A percentile compares a stretch with the other conserved stretches of the same genome.
Conservation (phyloP, 1,284 basidiomycete species). For the Moniliophthora roreri region DNA sequence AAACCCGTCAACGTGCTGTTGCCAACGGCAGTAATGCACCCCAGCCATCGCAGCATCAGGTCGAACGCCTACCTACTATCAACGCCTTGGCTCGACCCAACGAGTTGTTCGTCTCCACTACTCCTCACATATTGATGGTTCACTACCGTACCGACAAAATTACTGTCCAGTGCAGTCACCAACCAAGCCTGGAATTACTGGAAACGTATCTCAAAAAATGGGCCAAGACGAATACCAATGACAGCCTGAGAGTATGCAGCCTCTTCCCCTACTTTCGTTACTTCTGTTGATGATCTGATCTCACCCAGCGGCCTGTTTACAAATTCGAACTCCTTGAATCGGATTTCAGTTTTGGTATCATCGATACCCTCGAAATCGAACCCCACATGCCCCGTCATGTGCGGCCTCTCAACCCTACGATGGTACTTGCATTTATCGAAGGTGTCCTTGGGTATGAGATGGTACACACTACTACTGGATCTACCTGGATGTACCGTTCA, state of each 20-base stretch:
- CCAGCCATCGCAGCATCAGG: neutral
- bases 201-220: constrained; percentile 34
- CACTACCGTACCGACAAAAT: constrained; percentile 23
- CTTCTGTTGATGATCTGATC: neutral
- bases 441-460: constrained; percentile 34
- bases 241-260: constrained; percentile 26
- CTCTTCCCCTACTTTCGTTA: neutral
- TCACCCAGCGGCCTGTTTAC: constrained; percentile 28
- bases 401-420: constrained; percentile 27
- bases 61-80: constrained; percentile 25
- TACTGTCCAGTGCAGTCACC: constrained; percentile 31
- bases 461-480: constrained; percentile 29
- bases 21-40: neutral
- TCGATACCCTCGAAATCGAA: constrained; percentile 32
- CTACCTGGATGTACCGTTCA: constrained; percentile 28
- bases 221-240: constrained; percentile 28
- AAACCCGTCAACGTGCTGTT: neutral
- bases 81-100: constrained; percentile 29
- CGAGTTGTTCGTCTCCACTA: constrained; percentile 28
- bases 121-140: constrained; percentile 31
- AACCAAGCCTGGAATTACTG: constrained; percentile 30
- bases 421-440: constrained; percentile 37
- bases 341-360: constrained; percentile 29
- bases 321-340: constrained; percentile 32
- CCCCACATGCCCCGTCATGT: constrained; percentile 20